Conservation (phyloP, 202 grass and related monocot species). For the Saccharum hybrid region DNA sequence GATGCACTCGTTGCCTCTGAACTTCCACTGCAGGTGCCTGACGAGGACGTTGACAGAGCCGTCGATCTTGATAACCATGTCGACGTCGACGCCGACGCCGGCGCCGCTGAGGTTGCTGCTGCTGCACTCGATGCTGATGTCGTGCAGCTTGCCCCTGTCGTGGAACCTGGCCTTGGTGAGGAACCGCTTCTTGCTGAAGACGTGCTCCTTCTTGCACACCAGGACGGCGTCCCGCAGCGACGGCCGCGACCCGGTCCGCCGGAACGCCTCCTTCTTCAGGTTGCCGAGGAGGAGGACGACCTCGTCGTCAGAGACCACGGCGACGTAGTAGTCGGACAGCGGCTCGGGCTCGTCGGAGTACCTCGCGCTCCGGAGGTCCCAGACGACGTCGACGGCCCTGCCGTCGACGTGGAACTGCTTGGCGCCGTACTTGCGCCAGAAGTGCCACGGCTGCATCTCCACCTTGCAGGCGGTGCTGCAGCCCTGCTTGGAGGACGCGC, state of each 20-base stretch:
- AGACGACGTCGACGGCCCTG: conserved; percentile 65
- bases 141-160: conserved; percentile 68
- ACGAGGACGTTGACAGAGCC: conserved; percentile 58
- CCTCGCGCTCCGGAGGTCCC: conserved; percentile 74
- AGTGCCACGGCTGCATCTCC: conserved; percentile 89
- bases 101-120: conserved; percentile 54
- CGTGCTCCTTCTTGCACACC: conserved; percentile 85
- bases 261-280: conserved; percentile 81
- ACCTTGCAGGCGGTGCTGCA: conserved; percentile 68
- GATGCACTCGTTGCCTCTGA: conserved; percentile 88
- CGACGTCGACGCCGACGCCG: conserved; percentile 58
- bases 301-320: conserved; percentile 62
- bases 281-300: conserved; percentile 79
- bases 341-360: conserved; percentile 84
- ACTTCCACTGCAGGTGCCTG: conserved; percentile 90
- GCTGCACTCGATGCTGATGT: conserved; percentile 85
- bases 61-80: conserved; percentile 89
- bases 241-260: conserved; percentile 61
- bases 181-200: conserved; percentile 88
- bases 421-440: conserved; percentile 86
- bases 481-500: conserved; percentile 11
- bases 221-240: conserved; percentile 68
- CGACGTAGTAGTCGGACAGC: conserved; percentile 71
- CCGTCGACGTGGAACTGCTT: conserved; percentile 76
- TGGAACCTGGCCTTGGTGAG: conserved; percentile 73